Conservation (phyloP, 352 stramenopile species). For the Phytophthora litchii region DNA sequence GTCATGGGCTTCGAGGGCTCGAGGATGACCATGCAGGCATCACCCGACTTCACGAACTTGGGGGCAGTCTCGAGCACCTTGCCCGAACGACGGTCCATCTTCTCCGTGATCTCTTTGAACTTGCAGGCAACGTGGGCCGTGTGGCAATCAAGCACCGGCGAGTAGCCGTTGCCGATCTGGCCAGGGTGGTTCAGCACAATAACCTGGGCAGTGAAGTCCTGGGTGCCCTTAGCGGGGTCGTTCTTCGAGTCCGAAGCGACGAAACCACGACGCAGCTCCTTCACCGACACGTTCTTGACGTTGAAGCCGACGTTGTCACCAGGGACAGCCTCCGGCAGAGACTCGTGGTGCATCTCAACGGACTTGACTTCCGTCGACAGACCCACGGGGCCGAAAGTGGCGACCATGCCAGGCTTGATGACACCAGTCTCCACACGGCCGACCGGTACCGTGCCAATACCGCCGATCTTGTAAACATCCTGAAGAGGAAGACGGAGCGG, state of each 20-base stretch:
- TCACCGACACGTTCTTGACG: constrained; percentile 95
- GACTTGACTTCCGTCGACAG: constrained; percentile 95
- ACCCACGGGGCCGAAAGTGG: constrained; percentile 91
- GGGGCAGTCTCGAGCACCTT: constrained; percentile 95
- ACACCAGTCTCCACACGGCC: constrained; percentile 97
- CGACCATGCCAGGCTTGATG: constrained; percentile 94
- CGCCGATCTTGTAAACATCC: constrained; percentile 98
- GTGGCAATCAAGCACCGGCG: constrained; percentile 97
- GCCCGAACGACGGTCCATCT: constrained; percentile 96
- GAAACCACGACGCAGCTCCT: constrained; percentile 94
- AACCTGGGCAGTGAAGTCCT: constrained; percentile 95
- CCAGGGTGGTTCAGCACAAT: constrained; percentile 97
- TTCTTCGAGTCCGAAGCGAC: constrained; percentile 94
- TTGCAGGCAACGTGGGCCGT: constrained; percentile 96
- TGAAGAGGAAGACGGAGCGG: constrained; percentile 96
- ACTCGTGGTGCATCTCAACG: constrained; percentile 97
- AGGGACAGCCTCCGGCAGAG: constrained; percentile 89
- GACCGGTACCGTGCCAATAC: constrained; percentile 96
- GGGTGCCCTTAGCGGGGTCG: constrained; percentile 85
- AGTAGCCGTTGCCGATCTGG: constrained; percentile 94
- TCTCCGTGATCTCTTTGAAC: constrained; percentile 95
- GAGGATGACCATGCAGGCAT: constrained; percentile 96
- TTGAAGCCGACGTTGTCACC: constrained; percentile 98
- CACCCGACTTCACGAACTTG: constrained; percentile 95
- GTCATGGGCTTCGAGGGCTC: constrained; percentile 94